Percentiles rank a stretch among this genome's conserved stretches.
Evolutionary conservation across 805 yeast species (phyloP).

Genomic region (Cyberlindnera samutprakarnensis): DNA sequence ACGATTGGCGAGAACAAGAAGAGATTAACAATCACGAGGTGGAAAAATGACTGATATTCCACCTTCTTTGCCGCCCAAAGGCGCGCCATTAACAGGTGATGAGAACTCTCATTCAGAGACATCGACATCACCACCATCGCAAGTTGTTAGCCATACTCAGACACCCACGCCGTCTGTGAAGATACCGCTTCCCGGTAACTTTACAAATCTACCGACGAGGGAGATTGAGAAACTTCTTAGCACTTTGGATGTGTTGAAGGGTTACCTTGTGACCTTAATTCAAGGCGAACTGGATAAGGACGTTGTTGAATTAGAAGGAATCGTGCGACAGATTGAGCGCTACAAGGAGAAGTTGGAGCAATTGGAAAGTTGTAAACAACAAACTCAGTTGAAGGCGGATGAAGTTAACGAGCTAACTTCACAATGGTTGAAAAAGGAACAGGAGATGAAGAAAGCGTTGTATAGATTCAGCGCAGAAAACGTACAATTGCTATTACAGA

Average conservation of each 20-base stretch:
- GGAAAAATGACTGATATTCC: no score
- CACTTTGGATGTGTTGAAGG: conserved; percentile 19
- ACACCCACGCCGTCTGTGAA: conserved; percentile 3
- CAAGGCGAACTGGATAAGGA: conserved; percentile 18
- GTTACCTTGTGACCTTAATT: conserved; percentile 20
- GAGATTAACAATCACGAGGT: no score
- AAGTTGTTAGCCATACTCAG: no score
- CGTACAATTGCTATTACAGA: conserved; percentile 24
- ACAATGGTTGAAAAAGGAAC: conserved; percentile 30
- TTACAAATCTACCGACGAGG: conserved; percentile 13
- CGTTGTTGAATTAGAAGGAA: conserved; percentile 19
- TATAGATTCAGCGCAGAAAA: conserved; percentile 31
- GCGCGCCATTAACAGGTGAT: neutral
- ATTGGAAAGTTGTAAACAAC: conserved; percentile 23
- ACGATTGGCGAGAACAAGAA: no score
- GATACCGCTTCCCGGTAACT: conserved; percentile 15
- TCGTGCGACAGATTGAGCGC: conserved; percentile 19
- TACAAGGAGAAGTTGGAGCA: conserved; percentile 21
- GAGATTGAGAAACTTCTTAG: conserved; percentile 18
- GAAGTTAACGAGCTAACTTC: conserved; percentile 8
- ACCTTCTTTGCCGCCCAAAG: conserved; percentile 14
- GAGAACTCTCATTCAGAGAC: neutral
- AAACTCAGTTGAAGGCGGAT: conserved; percentile 7
- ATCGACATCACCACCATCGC: neutral
- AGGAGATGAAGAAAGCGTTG: conserved; percentile 25